Base-by-base conservation (phyloP, 2,329 filamentous ascomycete species). In the Ilyonectria mors-panacis region DNA sequence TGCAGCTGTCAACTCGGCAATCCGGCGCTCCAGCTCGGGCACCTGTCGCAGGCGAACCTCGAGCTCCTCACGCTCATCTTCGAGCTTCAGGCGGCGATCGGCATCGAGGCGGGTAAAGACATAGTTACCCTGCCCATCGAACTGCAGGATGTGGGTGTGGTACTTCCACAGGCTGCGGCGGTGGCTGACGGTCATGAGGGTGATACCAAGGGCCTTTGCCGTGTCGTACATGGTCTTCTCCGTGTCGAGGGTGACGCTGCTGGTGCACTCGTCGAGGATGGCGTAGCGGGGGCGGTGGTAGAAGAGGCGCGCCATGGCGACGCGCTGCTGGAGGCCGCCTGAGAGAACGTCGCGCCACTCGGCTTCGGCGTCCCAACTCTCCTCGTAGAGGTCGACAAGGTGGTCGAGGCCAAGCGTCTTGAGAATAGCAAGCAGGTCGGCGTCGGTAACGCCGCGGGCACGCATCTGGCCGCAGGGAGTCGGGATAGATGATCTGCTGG, bases 191-290 rank as follows among this genome's bases (percentile, higher is more conserved):
- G 96, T 99, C 94, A 99, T 98, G 70, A 99, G 87, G 0, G 96
- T 98, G 75, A 98, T 96, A 4, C 94, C 94, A 19, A 98, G 83
- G 19, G 89, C 87, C 86, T 99, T 98, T 57, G 96, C 96, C 62
- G 94, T 95, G 75, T 98, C 95, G 81, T 99, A 99, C 94, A 99
- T 98, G 78, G 94, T 88, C 78, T 94, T 92, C 78, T 99, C 96
- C 67, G 95, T 94, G 74, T 98, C 95, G 30, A 98, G 87, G 17
- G 97, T 98, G n/a, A 99, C 94, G 59, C 91, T 94, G 63, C 92
- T 95, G 7, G 96, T 99, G 81, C 96, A 99, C 83, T 99, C 96
- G 79, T 99, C 96, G 42, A 99, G 85, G 73, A 99, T 99, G 12
- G 96, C 96, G 80, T 97, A 98, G 74, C 93, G 92, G 0, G 95